Evolutionary conservation across 768 basidiomycete genomes (phyloP).

Genomic region (Tylopilus plumbeoviolaceoides): DNA sequence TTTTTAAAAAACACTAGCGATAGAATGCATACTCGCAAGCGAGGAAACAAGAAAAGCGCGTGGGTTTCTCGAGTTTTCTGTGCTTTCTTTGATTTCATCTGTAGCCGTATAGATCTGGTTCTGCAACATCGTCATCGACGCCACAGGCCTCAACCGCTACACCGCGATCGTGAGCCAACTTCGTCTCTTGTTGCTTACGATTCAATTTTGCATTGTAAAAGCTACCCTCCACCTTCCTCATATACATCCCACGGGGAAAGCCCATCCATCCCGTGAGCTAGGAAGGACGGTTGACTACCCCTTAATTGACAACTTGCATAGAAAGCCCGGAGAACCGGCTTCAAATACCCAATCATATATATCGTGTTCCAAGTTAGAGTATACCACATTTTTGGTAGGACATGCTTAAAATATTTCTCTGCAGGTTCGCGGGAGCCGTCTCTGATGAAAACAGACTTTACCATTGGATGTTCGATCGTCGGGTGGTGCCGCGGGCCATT

Average conservation of each 20-base stretch:
- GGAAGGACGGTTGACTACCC: background rate
- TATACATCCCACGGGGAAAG: no score
- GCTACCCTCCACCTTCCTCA: no score
- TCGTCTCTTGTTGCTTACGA: no score
- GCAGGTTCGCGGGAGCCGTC: conserved; percentile 5
- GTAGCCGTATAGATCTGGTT: no score
- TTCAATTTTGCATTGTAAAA: no score
- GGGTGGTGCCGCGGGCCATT: conserved; percentile 2
- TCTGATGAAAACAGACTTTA: background rate
- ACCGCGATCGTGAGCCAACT: background rate
- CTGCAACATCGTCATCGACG: no score
- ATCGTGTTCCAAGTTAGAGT: conserved; percentile 1
- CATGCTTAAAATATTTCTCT: no score
- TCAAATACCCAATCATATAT: background rate
- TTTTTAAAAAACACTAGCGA: no score
- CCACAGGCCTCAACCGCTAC: background rate
- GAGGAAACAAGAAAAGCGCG: background rate
- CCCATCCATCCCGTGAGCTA: background rate
- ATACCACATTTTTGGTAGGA: no score
- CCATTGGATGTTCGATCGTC: conserved; percentile 12
- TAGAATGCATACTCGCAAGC: no score
- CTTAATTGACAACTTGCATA: background rate
- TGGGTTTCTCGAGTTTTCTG: no score
- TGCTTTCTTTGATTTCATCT: no score
- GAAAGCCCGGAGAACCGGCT: background rate